phyloP scores from a whole-genome alignment of 768 basidiomycete genomes.

The Rhodotorula paludigena region DNA sequence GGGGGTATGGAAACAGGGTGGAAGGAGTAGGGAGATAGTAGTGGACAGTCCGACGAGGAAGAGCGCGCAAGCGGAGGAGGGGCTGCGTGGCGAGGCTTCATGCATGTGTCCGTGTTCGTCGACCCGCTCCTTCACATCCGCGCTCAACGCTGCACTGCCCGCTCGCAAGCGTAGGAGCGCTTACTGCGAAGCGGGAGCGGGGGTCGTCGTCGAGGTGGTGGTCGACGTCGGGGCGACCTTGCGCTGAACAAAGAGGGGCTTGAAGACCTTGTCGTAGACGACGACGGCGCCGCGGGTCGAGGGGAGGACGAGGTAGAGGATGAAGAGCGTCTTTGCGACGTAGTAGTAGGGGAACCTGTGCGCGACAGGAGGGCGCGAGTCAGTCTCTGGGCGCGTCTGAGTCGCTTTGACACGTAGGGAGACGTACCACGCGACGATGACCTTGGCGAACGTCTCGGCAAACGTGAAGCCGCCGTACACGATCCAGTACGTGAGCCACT shows the following conservation, averaged over 20 bases:
- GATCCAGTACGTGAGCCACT: conserved; percentile 98
- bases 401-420: not conserved
- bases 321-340: conserved; percentile 48
- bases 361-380: no score
- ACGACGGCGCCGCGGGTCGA: conserved; percentile 72
- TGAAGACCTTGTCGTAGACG: conserved; percentile 68
- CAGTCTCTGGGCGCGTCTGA: not conserved
- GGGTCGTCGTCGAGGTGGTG: conserved; percentile 4
- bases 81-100: no score
- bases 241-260: conserved; percentile 59
- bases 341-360: conserved; percentile 51
- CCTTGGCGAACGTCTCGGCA: conserved; percentile 72
- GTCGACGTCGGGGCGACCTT: conserved; percentile 4
- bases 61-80: no score
- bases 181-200: not conserved
- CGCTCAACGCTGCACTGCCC: no score
- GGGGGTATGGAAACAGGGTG: no score
- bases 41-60: no score
- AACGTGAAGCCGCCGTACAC: conserved; percentile 89
- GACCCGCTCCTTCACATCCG: no score
- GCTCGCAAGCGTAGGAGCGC: no score
- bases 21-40: no score
- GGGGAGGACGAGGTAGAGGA: conserved; percentile 47
- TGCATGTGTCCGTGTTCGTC: no score
- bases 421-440: conserved; percentile 72